phyloP scores from a whole-genome alignment of 208 protist genomes.

The Leishmania major region DNA sequence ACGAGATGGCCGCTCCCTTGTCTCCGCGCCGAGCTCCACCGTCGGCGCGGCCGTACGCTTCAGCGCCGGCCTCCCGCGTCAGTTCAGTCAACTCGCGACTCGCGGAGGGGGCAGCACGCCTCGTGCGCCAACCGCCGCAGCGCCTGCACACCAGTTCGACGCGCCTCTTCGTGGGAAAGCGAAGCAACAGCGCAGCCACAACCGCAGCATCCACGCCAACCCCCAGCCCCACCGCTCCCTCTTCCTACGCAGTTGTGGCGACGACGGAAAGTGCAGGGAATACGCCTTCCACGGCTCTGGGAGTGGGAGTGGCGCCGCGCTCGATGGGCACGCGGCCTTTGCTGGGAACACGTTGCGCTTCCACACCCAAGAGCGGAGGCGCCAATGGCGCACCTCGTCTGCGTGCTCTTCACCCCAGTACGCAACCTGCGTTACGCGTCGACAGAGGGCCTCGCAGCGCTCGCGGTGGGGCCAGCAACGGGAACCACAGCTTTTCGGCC shows the following conservation, averaged over 20 bases:
- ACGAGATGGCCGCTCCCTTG: slow-evolving; percentile 1
- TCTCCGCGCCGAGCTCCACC: neutral
- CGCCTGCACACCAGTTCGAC: neutral
- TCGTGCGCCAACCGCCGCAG: neutral
- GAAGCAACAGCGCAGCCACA: neutral
- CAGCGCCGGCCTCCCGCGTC: slow-evolving; percentile 33
- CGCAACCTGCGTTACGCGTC: neutral
- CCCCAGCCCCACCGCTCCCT: neutral
- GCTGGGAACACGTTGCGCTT: slow-evolving; percentile 1
- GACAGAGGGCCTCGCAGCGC: slow-evolving; percentile 1
- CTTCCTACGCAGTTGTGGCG: too few species aligned
- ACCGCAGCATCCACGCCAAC: neutral
- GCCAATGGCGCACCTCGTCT: neutral
- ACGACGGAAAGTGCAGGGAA: neutral
- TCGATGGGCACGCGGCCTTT: slow-evolving; percentile 15
- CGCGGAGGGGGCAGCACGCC: neutral
- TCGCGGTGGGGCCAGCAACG: slow-evolving; percentile 2
- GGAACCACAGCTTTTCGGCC: neutral
- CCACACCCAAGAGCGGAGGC: neutral
- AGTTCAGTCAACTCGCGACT: slow-evolving; percentile 41
- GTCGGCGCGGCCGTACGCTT: slow-evolving; percentile 14
- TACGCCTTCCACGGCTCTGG: neutral
- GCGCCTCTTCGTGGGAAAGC: neutral
- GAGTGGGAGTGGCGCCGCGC: slow-evolving; percentile 8
- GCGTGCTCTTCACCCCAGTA: slow-evolving; percentile 10